Percentiles rank a stretch among this genome's conserved stretches.
These are phyloP conservation scores for Dalbergia cultrata DNA, from an alignment of 306 rosid genomes.

Conservation along the genomic window DNA sequence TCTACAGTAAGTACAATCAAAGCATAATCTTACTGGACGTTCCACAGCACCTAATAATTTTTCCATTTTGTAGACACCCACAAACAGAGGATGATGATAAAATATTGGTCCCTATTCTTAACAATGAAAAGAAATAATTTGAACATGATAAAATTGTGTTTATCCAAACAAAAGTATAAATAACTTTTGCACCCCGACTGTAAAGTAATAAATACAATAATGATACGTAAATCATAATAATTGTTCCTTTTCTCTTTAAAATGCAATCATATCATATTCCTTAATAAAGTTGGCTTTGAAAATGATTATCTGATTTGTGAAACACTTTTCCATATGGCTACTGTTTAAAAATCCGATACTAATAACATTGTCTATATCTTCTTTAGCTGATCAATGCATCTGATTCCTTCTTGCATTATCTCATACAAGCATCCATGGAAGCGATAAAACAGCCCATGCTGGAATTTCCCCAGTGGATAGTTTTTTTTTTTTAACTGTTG, in stretches of 20 bases:
- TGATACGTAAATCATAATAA: not conserved
- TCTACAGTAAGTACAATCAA: no score
- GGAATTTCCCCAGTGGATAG: not conserved
- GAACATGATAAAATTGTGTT: not conserved
- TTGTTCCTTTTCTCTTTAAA: not conserved
- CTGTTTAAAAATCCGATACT: slow-evolving; percentile 11
- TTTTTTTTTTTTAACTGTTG: not conserved
- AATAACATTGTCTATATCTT: not conserved
- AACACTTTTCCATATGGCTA: not conserved
- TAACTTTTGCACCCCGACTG: not conserved
- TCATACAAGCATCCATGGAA: not conserved
- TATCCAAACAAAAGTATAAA: not conserved
- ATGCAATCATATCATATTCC: slow-evolving; percentile 44
- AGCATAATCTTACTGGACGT: no score
- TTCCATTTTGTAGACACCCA: slow-evolving; percentile 5
- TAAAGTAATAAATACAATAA: not conserved
- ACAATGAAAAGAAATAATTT: not conserved
- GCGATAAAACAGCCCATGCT: slow-evolving; percentile 17
- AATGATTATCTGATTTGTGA: slow-evolving; percentile 5
- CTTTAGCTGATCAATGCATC: slow-evolving; percentile 36
- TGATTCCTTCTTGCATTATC: slow-evolving; percentile 14
- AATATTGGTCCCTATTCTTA: slow-evolving; percentile 12
- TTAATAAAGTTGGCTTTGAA: slow-evolving; percentile 12
- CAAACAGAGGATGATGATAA: not conserved
- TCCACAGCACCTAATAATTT: no score